phyloP scores from a whole-genome alignment of 2,329 filamentous ascomycete genomes.

The Aspergillus carbonarius region DNA sequence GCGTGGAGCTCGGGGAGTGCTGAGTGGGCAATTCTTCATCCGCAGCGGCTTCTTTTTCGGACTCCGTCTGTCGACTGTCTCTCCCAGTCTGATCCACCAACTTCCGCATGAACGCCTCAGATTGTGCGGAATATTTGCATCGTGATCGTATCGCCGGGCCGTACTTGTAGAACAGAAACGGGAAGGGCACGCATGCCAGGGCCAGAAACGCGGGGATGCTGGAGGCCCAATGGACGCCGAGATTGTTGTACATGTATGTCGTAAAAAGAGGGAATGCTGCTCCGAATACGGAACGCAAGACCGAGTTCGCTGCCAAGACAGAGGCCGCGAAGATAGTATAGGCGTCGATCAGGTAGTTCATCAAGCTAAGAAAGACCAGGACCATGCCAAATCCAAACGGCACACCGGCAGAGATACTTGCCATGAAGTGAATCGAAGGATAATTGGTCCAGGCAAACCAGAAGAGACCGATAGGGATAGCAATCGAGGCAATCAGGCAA shows the following conservation, averaged over 20 bases:
- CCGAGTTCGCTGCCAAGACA: neutral
- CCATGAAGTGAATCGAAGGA: neutral
- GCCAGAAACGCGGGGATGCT: constrained; percentile 49
- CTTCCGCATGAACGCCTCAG: constrained; percentile 38
- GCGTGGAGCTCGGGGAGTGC: neutral
- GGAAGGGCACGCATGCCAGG: constrained; percentile 45
- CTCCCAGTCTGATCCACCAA: constrained; percentile 28
- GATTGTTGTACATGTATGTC: constrained; percentile 43
- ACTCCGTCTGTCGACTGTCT: neutral
- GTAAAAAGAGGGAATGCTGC: constrained; percentile 44
- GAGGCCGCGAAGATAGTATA: constrained; percentile 1
- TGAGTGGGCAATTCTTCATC: constrained; percentile 23
- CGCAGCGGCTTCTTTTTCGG: constrained; percentile 17
- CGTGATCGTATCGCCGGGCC: constrained; percentile 39
- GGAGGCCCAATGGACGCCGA: constrained; percentile 53
- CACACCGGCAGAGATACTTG: neutral
- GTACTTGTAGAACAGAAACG: constrained; percentile 47
- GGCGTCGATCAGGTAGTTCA: neutral
- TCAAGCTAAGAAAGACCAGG: neutral
- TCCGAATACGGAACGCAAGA: neutral
- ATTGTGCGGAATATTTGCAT: constrained; percentile 42
- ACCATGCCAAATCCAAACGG: neutral
- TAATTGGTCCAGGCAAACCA: constrained; percentile 3
- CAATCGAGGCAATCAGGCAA: neutral
- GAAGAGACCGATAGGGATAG: neutral